Evolutionary conservation across 1,284 basidiomycete species (phyloP), one percentile per base, ranked within the genome.

Genomic region (Acaromyces ingoldii): DNA sequence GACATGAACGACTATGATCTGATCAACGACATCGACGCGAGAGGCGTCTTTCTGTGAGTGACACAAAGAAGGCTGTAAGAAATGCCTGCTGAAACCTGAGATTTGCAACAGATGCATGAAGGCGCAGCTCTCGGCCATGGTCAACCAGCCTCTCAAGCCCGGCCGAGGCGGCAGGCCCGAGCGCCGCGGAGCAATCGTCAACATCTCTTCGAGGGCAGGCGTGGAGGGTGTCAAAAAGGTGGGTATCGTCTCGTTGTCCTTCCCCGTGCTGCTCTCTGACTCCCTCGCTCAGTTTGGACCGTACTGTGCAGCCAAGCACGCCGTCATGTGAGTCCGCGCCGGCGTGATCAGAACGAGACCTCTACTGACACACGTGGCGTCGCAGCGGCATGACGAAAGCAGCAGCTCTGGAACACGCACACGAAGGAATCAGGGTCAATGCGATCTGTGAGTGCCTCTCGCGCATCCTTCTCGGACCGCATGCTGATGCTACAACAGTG

Each of bases 71-170:
- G n/a, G n/a, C n/a, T n/a, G n/a, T n/a, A n/a, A n/a, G n/a, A n/a
- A n/a, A n/a, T n/a, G n/a, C n/a, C n/a, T n/a, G n/a, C n/a, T n/a
- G n/a, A n/a, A n/a, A n/a, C n/a, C n/a, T n/a, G n/a, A n/a, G n/a
- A n/a, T n/a, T n/a, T n/a, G n/a, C n/a, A n/a, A 40, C 38, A 40
- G 21, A 25, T 40, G 38, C 38, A 40, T 40, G 38, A 40, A 40
- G 17, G 38, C 38, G 7, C 38, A 40, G 28, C 28, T 40, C 13
- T 40, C 38, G 7, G 38, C 28, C 38, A 40, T 40, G 38, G 7
- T 19, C 9, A 40, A 40, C 7, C 38, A 40, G 17, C 7, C 7
- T 9, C 17, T 40, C 7, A 40, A 40, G 17, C 9, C 38, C 13
- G 38, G 38, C 21, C 21, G 38, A 40, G 38, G 38, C 21, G 38